These are phyloP conservation scores for Daucus carota DNA, from an alignment of 129 eudicot species.

Conservation along the genomic window DNA sequence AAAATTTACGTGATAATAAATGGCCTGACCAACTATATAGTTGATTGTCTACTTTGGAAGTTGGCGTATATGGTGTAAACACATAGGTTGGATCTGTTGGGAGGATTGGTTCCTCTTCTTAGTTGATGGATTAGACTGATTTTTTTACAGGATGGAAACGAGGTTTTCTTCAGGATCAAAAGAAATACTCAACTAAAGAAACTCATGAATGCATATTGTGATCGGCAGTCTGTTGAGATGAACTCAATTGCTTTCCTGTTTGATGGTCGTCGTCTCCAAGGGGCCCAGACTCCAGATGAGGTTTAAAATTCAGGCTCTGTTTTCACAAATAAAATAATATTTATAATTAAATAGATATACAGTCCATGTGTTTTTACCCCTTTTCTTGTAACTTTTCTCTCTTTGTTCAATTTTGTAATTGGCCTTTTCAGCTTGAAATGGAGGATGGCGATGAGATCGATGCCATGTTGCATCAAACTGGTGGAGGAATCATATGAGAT, in stretches of 20 bases:
- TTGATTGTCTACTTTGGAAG: not conserved
- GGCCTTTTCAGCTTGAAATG: constrained; percentile 39
- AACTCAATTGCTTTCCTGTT: constrained; percentile 15
- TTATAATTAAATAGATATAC: too few species aligned
- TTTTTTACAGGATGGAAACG: constrained; percentile 16
- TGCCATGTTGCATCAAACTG: constrained; percentile 54
- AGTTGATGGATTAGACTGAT: not conserved
- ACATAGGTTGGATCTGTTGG: not conserved
- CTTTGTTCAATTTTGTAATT: not conserved
- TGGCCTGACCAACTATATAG: not conserved
- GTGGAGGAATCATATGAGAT: constrained; percentile 13
- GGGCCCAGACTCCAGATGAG: constrained; percentile 18
- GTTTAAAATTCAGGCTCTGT: not conserved
- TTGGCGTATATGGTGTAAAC: not conserved
- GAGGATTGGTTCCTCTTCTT: not conserved
- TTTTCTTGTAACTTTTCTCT: not conserved
- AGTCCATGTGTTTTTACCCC: not conserved
- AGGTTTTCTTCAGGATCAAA: constrained; percentile 19
- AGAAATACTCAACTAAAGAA: constrained; percentile 16
- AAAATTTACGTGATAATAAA: not conserved
- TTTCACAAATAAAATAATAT: too few species aligned
- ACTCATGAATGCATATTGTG: constrained; percentile 20
- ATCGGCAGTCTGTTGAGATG: constrained; percentile 16
- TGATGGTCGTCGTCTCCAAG: constrained; percentile 20
- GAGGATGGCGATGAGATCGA: constrained; percentile 55